Evolutionary conservation across 768 basidiomycete species (phyloP), one percentile per base, ranked within the genome.

Genomic region (Lentinula lateritia): DNA sequence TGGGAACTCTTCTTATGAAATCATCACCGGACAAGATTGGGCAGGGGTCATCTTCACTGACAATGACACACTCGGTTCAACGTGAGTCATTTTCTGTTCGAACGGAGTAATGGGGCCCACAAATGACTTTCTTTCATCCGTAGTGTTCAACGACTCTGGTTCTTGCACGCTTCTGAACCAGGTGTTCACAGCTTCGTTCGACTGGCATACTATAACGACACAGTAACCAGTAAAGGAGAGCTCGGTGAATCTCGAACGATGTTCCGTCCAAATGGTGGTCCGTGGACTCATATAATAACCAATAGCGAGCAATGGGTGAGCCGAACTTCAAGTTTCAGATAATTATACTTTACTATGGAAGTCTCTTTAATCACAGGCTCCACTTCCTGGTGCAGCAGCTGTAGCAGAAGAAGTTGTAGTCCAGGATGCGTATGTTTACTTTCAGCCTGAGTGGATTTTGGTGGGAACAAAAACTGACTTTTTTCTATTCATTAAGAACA

Each of bases 191-290:
- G 68, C 38, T 71, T 71, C 46, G 48, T 70, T 0, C 64, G 70
- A 6, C 58, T 71, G 13, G 67, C 57, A 1, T 71, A 70, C 45
- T 61, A 66, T 63, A 71, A 69, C 57, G 48, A 58, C 18, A 63
- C 67, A 8, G 57, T 45, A 1, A 65, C 66, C 1, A 63, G 61
- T 5, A 62, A 66, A 32, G 69, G 69, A 7, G 62, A 62, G 1
- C 61, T 71, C 3, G 67, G 69, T 12, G 70, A 71, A 34, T 63
- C 65, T n/a, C 64, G 70, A n/a, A 71, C 70, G 13, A 71, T 71
- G 70, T 71, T 71, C 41, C 58, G 70, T n/a, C 70, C 70, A 1
- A 68, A 69, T 42, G 62, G 56, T 15, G 66, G 61, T 18, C 66
- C 63, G 1, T 71, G 69, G 69, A 69, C 69, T 32, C 65, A 68